These are phyloP conservation scores for Mucor irregularis DNA, from an alignment of 371 early-diverging fungal genomes.

Conservation along the genomic window DNA sequence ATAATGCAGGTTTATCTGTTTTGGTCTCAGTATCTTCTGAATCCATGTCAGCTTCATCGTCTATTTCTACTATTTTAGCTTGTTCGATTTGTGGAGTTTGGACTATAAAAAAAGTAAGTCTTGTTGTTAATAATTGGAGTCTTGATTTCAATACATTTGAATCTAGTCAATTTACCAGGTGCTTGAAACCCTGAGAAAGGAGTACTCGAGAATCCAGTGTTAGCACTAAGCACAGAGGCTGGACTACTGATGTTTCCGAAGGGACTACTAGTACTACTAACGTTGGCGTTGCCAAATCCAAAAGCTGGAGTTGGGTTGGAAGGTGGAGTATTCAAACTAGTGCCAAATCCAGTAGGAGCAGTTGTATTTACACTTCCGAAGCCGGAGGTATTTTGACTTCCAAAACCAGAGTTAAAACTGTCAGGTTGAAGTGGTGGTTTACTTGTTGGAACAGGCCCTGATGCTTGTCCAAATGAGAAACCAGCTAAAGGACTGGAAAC, in stretches of 20 bases:
- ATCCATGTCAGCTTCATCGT: conserved; percentile 3
- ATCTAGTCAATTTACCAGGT: neutral
- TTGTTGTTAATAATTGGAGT: neutral
- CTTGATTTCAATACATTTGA: neutral
- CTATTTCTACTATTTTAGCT: neutral
- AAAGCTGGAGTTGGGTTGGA: neutral
- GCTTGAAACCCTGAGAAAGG: neutral
- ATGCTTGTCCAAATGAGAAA: conserved; percentile 6
- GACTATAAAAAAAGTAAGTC: neutral
- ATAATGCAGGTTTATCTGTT: neutral
- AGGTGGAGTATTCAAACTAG: neutral
- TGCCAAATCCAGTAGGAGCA: neutral
- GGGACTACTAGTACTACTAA: neutral
- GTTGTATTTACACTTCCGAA: neutral
- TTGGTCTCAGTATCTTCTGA: neutral
- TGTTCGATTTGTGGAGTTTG: neutral
- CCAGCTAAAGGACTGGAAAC: conserved; percentile 8
- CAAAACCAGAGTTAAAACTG: neutral
- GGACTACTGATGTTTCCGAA: too few species aligned
- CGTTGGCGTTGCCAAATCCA: neutral
- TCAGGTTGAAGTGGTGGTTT: neutral
- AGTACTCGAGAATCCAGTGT: neutral
- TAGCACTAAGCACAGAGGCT: too few species aligned
- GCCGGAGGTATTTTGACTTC: neutral
- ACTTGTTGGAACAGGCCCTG: neutral